Evolutionary conservation across 305 asterid species (phyloP).

Genomic region (Caryopteris hybrid): DNA sequence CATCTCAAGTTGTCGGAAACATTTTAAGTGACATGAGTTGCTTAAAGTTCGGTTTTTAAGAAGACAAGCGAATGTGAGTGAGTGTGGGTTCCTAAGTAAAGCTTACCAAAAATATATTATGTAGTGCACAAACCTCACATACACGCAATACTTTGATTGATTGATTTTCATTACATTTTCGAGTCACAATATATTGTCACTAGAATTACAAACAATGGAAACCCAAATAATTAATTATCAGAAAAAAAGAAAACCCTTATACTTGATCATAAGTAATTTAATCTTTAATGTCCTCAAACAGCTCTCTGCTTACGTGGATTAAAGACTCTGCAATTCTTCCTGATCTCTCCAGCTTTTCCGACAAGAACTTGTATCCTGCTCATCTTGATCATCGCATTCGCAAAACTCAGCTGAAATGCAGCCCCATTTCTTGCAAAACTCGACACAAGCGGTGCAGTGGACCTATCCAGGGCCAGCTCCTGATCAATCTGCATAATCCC

Average conservation of each 20-base stretch:
- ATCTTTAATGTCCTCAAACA: neutral
- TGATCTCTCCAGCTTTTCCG: constrained; percentile 50
- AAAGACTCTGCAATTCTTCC: constrained; percentile 52
- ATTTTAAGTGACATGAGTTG: too few relatives aligned
- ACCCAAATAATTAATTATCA: neutral
- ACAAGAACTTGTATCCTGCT: constrained; percentile 39
- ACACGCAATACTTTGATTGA: too few relatives aligned
- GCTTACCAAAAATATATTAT: too few relatives aligned
- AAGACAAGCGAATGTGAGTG: too few relatives aligned
- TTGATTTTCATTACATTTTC: too few relatives aligned
- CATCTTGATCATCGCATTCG: constrained; percentile 51
- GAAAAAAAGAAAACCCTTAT: neutral
- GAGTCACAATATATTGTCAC: too few relatives aligned
- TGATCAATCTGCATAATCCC: constrained; percentile 65
- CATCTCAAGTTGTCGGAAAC: too few relatives aligned
- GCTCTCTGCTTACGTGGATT: constrained; percentile 21
- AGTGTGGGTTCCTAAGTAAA: too few relatives aligned
- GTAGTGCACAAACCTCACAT: too few relatives aligned
- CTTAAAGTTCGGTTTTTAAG: too few relatives aligned
- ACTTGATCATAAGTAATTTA: neutral
- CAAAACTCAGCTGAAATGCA: constrained; percentile 35
- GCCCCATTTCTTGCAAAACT: constrained; percentile 22
- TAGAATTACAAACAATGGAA: too few relatives aligned
- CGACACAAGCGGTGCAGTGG: constrained; percentile 34
- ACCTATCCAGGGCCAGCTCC: constrained; percentile 34